phyloP scores from a whole-genome alignment of 2,329 filamentous ascomycete genomes.

The Claviceps pazoutovae region DNA sequence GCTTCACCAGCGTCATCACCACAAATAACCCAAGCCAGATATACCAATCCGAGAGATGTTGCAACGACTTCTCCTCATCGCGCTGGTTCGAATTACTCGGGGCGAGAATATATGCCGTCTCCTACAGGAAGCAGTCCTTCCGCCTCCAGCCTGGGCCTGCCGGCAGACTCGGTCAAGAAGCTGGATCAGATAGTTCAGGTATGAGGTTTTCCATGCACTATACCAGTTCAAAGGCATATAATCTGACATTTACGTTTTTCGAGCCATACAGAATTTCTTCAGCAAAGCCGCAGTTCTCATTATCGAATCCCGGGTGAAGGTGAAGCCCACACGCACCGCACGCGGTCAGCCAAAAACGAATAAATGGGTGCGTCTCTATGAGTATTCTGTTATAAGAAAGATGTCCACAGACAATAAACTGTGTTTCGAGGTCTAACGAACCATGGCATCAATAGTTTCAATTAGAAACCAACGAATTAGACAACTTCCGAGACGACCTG shows the following conservation, averaged over 20 bases:
- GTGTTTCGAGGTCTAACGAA: not conserved
- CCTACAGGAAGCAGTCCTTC: conserved; percentile 32
- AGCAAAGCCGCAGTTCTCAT: conserved; percentile 77
- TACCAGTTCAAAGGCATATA: not conserved
- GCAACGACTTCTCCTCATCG: conserved; percentile 25
- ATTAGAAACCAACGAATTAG: conserved; percentile 84
- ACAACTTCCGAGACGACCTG: conserved; percentile 71
- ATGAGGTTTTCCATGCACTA: conserved; percentile 4
- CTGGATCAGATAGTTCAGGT: conserved; percentile 92
- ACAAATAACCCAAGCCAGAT: conserved; percentile 49
- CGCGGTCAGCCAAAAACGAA: conserved; percentile 49
- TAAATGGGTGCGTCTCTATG: conserved; percentile 58
- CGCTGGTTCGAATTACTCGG: conserved; percentile 28
- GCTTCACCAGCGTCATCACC: conserved; percentile 60
- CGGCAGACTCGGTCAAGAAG: conserved; percentile 58
- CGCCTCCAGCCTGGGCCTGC: conserved; percentile 37
- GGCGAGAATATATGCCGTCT: conserved; percentile 28
- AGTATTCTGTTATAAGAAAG: not conserved
- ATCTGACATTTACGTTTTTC: not conserved
- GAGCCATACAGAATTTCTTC: conserved; percentile 61
- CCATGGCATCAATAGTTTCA: conserved; percentile 55
- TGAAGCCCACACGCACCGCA: conserved; percentile 35
- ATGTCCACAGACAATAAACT: not conserved
- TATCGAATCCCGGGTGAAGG: conserved; percentile 62
- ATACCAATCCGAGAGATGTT: conserved; percentile 61